Evolutionary conservation across 257 asterid species (phyloP), one percentile per base, ranked within the genome.

Genomic region (Apocynum venetum): DNA sequence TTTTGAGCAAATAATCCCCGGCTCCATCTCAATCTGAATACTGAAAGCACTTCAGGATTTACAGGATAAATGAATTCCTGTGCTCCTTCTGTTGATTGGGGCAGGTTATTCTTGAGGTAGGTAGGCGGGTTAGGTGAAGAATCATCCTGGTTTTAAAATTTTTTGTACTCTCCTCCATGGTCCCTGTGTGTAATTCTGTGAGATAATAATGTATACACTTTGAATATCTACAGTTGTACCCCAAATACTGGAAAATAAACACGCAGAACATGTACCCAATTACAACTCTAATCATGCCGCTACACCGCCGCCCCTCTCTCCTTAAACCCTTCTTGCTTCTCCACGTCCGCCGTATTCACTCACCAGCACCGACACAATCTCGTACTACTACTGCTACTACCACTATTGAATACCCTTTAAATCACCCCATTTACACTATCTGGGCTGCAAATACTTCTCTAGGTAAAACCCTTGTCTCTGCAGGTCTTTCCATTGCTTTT

Each of bases 401-500:
- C 31, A 35, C 75, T 14, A 78, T 88, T 6, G 91, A 91, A 80
- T 90, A 93, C 83, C 90, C 98, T 7, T 88, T 93, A 25, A 84
- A 89, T 13, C 93, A 91, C 86, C 99, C 98, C 46, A 90, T 92
- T 71, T 95, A 93, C 88, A 86, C 97, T 77, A 85, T 95, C 40
- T 96, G 99, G 99, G 97, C 97, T 40, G 83, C 98, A 85, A 93
- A 91, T 87, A 96, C 97, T 70, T 92, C 97, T 76, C 86, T 93
- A 70, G 99, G 99, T 63, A 95, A 95, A 88, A 96, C 98, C 89
- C 92, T 96, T 5, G 97, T 96, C 80, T 96, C 99, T 15, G 91
- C 99, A 20, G 98, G 99, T n/a, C 94, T 96, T 63, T 89, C 98
- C 84, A 89, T 90, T 73, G 84, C 99, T 64, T 96, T 91, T 73